Evolutionary conservation across 2,329 filamentous ascomycete species (phyloP), one percentile per base, ranked within the genome.

Genomic region (Cladophialophora exuberans): DNA sequence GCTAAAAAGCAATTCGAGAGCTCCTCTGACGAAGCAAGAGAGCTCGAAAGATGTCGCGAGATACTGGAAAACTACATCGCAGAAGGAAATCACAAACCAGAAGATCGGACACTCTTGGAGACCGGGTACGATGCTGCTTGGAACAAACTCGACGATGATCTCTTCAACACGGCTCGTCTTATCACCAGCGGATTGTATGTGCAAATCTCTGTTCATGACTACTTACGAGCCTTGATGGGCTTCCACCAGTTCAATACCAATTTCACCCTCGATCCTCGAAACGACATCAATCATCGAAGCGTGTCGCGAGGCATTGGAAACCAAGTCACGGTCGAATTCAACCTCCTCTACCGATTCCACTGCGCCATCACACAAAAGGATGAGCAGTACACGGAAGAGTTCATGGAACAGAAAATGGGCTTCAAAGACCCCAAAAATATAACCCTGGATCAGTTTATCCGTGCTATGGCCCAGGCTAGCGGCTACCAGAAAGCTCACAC

Each of bases 331-430:
- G 36, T 39, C 36, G 36, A 39, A 10, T 39, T 39, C 10, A 39
- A 39, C 4, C 9, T 39, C 15, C 18, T 39, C 4, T 39, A 39
- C 17, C 36, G 36, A 11, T 39, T 39, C 17, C 36, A 39, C 4
- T 39, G 36, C 17, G 36, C 36, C 18, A 39, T 39, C 36, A 39
- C 36, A 9, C 36, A 39, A 18, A 39, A 39, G 36, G 36, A 39
- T 20, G 36, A 39, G 18, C 15, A 15, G 10, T 39, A 39, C 36
- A 39, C 36, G 11, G 36, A 39, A 20, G 10, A 15, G 2, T 39
- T 22, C 17, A n/a, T 39, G 36, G 10, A 22, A 11, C 11, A 17
- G n/a, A 39, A 39, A 18, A n/a, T 39, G 36, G n/a, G 22, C 5
- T 18, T 39, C 5, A 4, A 17, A 2, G 36, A 39, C 6, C 36